A percentile compares a stretch with the other conserved stretches of the same genome.
These are phyloP conservation scores for Zoysia pacifica DNA, from an alignment of 176 grass and related monocot genomes.

Conservation along the genomic window DNA sequence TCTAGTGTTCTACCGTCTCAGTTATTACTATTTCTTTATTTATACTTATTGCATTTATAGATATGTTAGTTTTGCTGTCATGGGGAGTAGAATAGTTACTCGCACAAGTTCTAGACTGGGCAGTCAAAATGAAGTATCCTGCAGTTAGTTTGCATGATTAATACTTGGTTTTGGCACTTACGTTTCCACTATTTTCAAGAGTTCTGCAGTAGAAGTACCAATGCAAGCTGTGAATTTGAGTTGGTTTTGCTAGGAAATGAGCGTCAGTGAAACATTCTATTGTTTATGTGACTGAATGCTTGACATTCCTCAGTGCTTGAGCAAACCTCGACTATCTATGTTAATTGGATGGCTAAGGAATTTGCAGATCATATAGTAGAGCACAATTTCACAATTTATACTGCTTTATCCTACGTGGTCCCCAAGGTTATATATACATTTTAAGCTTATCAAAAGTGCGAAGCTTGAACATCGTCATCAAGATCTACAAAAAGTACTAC, in stretches of 20 bases:
- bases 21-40: background rate
- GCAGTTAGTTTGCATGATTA: background rate
- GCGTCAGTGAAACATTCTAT: constrained; percentile 7
- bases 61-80: background rate
- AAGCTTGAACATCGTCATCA: constrained; percentile 29
- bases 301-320: background rate
- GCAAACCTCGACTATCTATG: background rate
- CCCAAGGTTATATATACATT: background rate
- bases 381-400: background rate
- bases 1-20: background rate
- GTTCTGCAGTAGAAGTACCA: background rate
- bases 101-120: background rate
- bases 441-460: constrained; percentile 5
- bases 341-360: constrained; percentile 4
- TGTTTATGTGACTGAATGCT: background rate
- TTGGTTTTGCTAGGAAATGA: background rate
- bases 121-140: background rate
- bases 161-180: background rate
- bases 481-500: constrained; percentile 15
- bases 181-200: background rate
- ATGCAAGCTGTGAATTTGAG: background rate
- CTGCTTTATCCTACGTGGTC: constrained; percentile 22
- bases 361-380: constrained; percentile 21
- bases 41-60: background rate
- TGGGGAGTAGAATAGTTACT: background rate